phyloP scores from a whole-genome alignment of 2,329 filamentous ascomycete species.

The Thelonectria olida region DNA sequence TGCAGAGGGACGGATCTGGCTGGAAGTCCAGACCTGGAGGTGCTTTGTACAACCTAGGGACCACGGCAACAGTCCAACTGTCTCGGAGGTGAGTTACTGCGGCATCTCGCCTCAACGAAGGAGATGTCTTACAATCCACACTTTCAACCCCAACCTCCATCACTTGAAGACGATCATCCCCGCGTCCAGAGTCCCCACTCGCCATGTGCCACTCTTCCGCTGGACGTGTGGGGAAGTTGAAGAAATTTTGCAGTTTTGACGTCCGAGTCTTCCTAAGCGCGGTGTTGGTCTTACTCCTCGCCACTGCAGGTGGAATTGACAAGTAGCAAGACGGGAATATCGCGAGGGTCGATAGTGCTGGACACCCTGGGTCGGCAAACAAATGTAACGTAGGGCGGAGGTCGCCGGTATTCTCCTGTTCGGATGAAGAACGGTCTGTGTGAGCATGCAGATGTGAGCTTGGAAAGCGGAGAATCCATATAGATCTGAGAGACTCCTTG shows the following conservation, averaged over 20 bases:
- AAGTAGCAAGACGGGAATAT: background rate
- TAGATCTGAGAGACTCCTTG: too few relatives aligned
- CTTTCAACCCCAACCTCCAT: background rate
- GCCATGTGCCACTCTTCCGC: conserved; percentile 18
- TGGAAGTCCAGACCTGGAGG: background rate
- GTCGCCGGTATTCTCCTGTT: background rate
- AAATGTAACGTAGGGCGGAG: background rate
- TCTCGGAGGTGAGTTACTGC: background rate
- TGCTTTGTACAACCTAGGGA: background rate
- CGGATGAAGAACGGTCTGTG: background rate
- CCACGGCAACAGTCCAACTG: background rate
- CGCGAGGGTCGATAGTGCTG: background rate
- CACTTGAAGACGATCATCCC: conserved; percentile 7
- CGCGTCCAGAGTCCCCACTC: conserved; percentile 14
- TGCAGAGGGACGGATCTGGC: background rate
- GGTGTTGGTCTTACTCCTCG: background rate
- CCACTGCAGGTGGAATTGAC: background rate
- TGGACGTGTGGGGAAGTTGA: conserved; percentile 14
- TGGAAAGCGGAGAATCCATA: too few relatives aligned
- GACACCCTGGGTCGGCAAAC: background rate
- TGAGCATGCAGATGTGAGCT: background rate
- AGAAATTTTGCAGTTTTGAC: background rate
- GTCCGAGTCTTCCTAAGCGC: background rate
- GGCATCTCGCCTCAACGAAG: background rate
- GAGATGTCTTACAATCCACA: conserved; percentile 10